Conservation (phyloP, 441 rosid genomes). For the Bruguiera hainesii region DNA sequence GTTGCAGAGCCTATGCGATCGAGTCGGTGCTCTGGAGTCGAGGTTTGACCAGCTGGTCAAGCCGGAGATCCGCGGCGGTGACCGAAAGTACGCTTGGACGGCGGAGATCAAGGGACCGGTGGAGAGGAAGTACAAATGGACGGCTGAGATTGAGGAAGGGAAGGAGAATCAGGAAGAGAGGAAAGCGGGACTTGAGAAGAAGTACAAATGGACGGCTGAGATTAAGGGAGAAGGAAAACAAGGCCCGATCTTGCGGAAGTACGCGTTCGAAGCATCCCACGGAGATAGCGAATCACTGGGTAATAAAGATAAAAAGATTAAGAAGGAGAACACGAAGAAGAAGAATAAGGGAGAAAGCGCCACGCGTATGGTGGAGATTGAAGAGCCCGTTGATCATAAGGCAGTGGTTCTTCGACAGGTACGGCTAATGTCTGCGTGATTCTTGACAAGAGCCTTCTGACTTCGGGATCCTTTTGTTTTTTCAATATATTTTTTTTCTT, state of each 20-base stretch:
- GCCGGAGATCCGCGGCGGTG: slow-evolving; percentile 31
- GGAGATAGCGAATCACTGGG: slow-evolving; percentile 40
- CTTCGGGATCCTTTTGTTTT: neutral
- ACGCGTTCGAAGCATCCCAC: slow-evolving; percentile 47
- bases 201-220: slow-evolving; percentile 75
- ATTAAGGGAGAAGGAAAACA: slow-evolving; percentile 57
- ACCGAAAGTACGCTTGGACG: slow-evolving; percentile 67
- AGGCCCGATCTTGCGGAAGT: slow-evolving; percentile 45
- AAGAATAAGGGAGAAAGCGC: slow-evolving; percentile 27
- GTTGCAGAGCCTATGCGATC: slow-evolving; percentile 51
- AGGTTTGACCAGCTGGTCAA: slow-evolving; percentile 47
- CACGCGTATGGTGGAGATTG: slow-evolving; percentile 62
- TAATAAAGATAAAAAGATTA: slow-evolving; percentile 34
- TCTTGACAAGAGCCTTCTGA: neutral
- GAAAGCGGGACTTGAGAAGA: slow-evolving; percentile 34
- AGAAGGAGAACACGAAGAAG: slow-evolving; percentile 33
- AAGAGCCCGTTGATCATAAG: slow-evolving; percentile 52
- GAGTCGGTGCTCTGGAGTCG: slow-evolving; percentile 63
- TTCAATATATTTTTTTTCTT: neutral
- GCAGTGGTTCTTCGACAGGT: slow-evolving; percentile 62
- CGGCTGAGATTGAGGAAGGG: slow-evolving; percentile 52
- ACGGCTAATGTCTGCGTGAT: neutral
- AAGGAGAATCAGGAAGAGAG: slow-evolving; percentile 40
- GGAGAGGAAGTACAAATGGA: slow-evolving; percentile 68
- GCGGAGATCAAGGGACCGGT: slow-evolving; percentile 65